Percentiles rank a stretch among this genome's conserved stretches.
These are phyloP conservation scores for Alternaria consortialis DNA, from an alignment of 2,329 filamentous ascomycete species.

Conservation along the genomic window DNA sequence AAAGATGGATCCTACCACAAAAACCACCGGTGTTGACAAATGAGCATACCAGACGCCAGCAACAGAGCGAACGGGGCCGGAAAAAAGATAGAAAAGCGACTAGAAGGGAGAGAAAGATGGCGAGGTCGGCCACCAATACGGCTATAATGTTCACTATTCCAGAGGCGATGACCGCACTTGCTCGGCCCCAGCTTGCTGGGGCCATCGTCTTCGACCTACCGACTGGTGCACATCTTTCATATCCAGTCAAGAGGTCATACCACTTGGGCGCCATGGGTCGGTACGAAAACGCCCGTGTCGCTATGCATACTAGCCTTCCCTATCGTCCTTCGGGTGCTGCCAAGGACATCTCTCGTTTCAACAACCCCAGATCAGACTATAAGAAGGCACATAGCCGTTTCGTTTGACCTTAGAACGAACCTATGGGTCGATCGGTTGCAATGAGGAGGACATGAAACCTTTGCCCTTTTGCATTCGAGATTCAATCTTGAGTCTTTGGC, in stretches of 20 bases:
- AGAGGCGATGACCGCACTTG: conserved; percentile 19
- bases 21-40: background rate
- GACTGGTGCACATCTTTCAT: conserved; percentile 17
- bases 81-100: background rate
- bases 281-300: conserved; percentile 9
- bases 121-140: background rate
- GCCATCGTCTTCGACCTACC: conserved; percentile 13
- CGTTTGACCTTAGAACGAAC: background rate
- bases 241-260: conserved; percentile 21
- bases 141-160: conserved; percentile 21
- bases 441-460: background rate
- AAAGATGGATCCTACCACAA: background rate
- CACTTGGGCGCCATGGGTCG: conserved; percentile 24
- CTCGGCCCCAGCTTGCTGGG: background rate
- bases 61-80: background rate
- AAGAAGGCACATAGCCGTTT: background rate
- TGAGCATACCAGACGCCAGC: background rate
- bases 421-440: background rate
- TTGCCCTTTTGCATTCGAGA: background rate
- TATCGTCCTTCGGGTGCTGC: conserved; percentile 15
- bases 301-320: conserved; percentile 15
- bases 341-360: background rate
- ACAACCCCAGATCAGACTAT: background rate
- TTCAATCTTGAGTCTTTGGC: background rate
- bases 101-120: background rate